A percentile compares a stretch with the other conserved stretches of the same genome.
Evolutionary conservation across 768 basidiomycete genomes (phyloP).

Genomic region (Boletus reticulatus): DNA sequence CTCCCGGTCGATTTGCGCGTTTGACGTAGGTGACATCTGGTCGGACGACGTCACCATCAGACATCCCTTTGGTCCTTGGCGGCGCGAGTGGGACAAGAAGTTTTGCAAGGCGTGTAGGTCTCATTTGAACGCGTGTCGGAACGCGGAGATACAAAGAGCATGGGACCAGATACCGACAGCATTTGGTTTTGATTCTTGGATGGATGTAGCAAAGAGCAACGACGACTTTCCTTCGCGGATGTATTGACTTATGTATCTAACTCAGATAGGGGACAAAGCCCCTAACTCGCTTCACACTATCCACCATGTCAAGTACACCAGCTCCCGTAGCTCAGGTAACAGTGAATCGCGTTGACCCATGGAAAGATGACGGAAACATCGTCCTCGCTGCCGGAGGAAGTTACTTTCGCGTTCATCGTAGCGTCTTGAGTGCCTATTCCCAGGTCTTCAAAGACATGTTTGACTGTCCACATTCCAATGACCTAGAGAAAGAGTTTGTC

Average conservation of each 20-base stretch:
- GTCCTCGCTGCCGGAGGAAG: constrained; percentile 22
- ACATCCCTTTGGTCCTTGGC: constrained; percentile 12
- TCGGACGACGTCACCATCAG: background rate
- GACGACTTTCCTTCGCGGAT: background rate
- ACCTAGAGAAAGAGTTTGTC: constrained; percentile 2
- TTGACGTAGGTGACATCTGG: constrained; percentile 4
- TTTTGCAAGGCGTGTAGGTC: constrained; percentile 12
- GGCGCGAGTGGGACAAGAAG: constrained; percentile 10
- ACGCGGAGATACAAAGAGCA: constrained; percentile 1
- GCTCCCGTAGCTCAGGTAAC: background rate
- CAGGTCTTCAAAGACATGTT: constrained; percentile 32
- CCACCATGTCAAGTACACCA: background rate
- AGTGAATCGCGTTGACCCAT: background rate
- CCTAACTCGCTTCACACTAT: no score
- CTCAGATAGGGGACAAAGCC: no score
- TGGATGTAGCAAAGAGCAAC: background rate
- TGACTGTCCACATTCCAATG: background rate
- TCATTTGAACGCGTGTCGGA: background rate
- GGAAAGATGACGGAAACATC: constrained; percentile 26
- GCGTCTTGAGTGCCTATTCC: constrained; percentile 25
- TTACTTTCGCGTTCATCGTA: constrained; percentile 32
- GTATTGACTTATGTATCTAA: no score
- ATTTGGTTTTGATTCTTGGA: constrained; percentile 15
- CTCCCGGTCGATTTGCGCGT: constrained; percentile 1
- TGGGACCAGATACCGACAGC: constrained; percentile 11